Base-by-base conservation (phyloP, 805 yeast species). In the Suhomyces prunicola region DNA sequence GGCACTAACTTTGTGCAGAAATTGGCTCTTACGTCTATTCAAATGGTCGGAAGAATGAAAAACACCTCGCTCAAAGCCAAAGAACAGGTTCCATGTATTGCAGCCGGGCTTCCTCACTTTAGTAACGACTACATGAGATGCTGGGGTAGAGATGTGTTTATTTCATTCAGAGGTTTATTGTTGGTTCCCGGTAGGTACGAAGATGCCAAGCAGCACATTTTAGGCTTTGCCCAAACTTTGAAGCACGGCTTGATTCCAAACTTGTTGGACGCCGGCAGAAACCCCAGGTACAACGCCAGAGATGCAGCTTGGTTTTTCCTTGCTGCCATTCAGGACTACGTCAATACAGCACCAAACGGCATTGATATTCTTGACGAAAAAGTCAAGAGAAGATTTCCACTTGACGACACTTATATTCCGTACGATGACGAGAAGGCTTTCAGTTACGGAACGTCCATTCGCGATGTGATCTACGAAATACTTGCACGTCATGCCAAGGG, bases 61-160 rank as follows among this genome's bases (percentile, higher is more conserved):
- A 82, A 84, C 23, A 89, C 97, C 0, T 88, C 97, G 0, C 76
- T 94, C 50, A 71, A 77, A 26, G 96, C 98, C 1, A 73, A 72
- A 41, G 71, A 76, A 9, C 71, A 77, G 44, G 80, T 84, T 13
- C 88, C 96, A 2, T 82, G 89, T 42, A 77, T 93, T 82, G 97
- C 98, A 13, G 99, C 99, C 1, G 99, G 98, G 1, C 78, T 93
- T 55, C 99, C 99, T 1, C 97, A 91, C 70, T 93, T 93, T 72
- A 86, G 94, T 65, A 81, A 80, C 54, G 90, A 87, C 58, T 92
- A 88, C 69, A 91, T 93, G 97, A 80, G 99, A 68, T 90, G 97
- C 67, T 93, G 99, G 99, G 99, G 99, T 22, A 81, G 99, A 65
- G 99, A 93, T 70, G 96, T 91, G 0, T 94, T 94, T 66, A 87